Conservation (phyloP, 1,284 basidiomycete genomes). For the Microbotryum saponariae region DNA sequence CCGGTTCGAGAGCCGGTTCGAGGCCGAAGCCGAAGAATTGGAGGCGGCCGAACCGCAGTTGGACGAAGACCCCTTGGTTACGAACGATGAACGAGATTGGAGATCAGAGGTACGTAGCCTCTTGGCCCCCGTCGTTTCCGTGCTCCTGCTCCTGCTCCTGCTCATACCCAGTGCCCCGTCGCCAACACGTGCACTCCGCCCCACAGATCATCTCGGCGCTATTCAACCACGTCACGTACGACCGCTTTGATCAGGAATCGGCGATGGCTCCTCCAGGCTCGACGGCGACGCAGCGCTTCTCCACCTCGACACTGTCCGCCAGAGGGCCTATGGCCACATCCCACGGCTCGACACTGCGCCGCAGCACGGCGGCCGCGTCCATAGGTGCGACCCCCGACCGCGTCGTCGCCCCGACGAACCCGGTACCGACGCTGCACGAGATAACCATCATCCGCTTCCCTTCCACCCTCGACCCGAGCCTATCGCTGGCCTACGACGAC, state of each 20-base stretch:
- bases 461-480: background rate
- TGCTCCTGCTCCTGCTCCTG: too few species aligned
- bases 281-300: background rate
- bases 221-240: constrained; percentile 19
- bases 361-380: background rate
- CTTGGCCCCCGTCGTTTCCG: too few species aligned
- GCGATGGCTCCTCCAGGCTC: constrained; percentile 1
- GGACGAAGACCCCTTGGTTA: background rate
- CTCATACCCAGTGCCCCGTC: background rate
- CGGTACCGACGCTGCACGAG: constrained; percentile 18
- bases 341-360: background rate
- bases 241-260: background rate
- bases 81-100: too few species aligned
- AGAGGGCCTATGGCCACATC: background rate
- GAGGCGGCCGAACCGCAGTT: too few species aligned
- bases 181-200: background rate
- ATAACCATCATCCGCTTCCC: constrained; percentile 26
- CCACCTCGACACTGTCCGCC: background rate
- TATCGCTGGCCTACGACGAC: constrained; percentile 12
- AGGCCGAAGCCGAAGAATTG: background rate
- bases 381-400: background rate
- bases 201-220: constrained; percentile 15
- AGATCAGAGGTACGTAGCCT: too few species aligned
- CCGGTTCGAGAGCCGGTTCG: background rate
- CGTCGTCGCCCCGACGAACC: background rate